Conservation (phyloP, 345 rosid species). For the Euphorbia pulcherrima region DNA sequence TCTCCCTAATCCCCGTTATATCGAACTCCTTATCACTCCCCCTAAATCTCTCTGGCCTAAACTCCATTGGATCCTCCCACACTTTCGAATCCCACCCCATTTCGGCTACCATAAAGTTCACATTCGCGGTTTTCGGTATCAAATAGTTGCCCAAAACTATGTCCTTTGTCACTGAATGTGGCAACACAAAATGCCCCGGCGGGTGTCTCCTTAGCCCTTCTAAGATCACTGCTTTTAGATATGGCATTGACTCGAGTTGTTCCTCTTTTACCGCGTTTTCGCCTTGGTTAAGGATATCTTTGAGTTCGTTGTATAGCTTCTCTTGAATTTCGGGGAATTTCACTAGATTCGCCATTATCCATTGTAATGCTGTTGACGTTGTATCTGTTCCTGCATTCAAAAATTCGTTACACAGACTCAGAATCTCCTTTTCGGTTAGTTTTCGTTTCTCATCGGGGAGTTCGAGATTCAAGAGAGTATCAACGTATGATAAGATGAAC, state of each 20-base stretch:
- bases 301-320: conserved; percentile 14
- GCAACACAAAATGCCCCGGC: conserved; percentile 10
- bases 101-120: conserved; percentile 18
- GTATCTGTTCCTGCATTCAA: conserved; percentile 18
- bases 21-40: conserved; percentile 5
- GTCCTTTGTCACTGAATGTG: conserved; percentile 18
- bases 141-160: not conserved
- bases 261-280: conserved; percentile 14
- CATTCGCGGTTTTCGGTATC: conserved; percentile 3
- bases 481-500: conserved; percentile 4
- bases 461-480: conserved; percentile 17
- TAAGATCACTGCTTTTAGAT: conserved; percentile 14
- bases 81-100: conserved; percentile 19
- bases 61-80: conserved; percentile 26
- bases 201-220: conserved; percentile 24
- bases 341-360: conserved; percentile 24
- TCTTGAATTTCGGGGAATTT: conserved; percentile 20
- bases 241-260: conserved; percentile 14
- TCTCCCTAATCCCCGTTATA: conserved; percentile 16
- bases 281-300: not conserved
- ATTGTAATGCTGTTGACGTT: conserved; percentile 15
- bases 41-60: conserved; percentile 24
- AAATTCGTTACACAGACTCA: conserved; percentile 14
- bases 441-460: conserved; percentile 22
- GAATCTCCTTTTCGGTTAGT: conserved; percentile 8